Base-by-base conservation (phyloP, 2,329 filamentous ascomycete species). In the Ceratocystis diversiconidia region DNA sequence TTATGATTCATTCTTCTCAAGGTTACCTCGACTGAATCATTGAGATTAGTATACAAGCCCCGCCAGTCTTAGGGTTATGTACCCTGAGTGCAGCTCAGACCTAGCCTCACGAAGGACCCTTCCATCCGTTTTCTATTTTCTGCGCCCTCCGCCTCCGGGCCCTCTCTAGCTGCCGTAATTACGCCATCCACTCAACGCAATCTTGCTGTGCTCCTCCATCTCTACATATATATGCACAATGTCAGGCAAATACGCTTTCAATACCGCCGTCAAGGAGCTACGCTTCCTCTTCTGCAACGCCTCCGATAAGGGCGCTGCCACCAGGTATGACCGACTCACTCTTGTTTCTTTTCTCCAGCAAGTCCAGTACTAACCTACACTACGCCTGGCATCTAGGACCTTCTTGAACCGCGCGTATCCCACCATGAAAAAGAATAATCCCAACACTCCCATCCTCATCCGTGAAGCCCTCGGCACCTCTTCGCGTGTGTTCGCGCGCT, bases 371-470 rank as follows among this genome's bases (percentile, higher is more conserved):
- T 30, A 19, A 22, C 46, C 2, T 50, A 44, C 19, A 63, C 41
- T 43, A 19, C 41, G 70, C 67, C 57, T n/a, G 8, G 65, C 41
- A 44, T 65, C 62, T 72, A 96, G 94, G 76, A 86, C 88, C 36
- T 99, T 99, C 79, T 82, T 99, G 70, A 87, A 87, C 70, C 85
- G 90, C 75, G 86, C 91, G 70, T 99, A 99, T 77, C 94, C 94
- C 60, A 94, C 89, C 68, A 97, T 99, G 92, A 99, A 99, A 85
- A 95, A 95, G 82, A 89, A 92, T 82, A 99, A 99, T 80, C 94
- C 94, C 66, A 80, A 89, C 76, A 92, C 84, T 61, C 94, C 94
- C 65, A 97, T 99, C 77, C 81, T 99, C 80, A 86, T 99, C 73
- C 89, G 94, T 74, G 94, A 97, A 80, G 94, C 92, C 64, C 79